phyloP scores from a whole-genome alignment of 2,329 filamentous ascomycete species.

The Calonectria leucothoes region DNA sequence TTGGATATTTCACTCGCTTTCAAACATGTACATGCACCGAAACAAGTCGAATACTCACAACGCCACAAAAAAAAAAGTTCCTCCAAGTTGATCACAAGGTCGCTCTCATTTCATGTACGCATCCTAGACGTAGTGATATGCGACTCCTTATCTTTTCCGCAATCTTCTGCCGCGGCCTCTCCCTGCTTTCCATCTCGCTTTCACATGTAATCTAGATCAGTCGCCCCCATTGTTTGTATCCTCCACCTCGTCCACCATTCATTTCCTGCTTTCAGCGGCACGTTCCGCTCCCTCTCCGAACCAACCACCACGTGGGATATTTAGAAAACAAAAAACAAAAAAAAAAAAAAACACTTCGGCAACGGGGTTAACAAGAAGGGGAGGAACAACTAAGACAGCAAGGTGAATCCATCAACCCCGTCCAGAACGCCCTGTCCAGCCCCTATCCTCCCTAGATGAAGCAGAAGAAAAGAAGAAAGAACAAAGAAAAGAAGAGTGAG shows the following conservation, averaged over 20 bases:
- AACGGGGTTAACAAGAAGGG: constrained; percentile 16
- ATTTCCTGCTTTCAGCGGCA: not conserved
- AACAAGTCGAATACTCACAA: not conserved
- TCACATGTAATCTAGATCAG: constrained; percentile 22
- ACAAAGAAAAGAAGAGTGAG: constrained; percentile 8
- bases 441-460: constrained; percentile 32
- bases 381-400: constrained; percentile 17
- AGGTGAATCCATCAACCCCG: constrained; percentile 13
- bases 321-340: constrained; percentile 20
- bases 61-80: not conserved
- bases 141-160: constrained; percentile 11
- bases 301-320: constrained; percentile 19
- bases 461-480: constrained; percentile 27
- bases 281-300: constrained; percentile 9
- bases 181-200: not conserved
- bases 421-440: constrained; percentile 31
- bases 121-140: constrained; percentile 30
- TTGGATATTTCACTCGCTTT: not conserved
- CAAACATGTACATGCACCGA: constrained; percentile 1
- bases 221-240: constrained; percentile 7
- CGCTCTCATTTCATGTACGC: constrained; percentile 42
- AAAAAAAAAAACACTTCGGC: constrained; percentile 19
- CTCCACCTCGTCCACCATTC: not conserved
- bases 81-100: constrained; percentile 27
- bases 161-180: not conserved